These are phyloP conservation scores for Novymonas esmeraldas DNA, from an alignment of 208 protist genomes.

Conservation along the genomic window DNA sequence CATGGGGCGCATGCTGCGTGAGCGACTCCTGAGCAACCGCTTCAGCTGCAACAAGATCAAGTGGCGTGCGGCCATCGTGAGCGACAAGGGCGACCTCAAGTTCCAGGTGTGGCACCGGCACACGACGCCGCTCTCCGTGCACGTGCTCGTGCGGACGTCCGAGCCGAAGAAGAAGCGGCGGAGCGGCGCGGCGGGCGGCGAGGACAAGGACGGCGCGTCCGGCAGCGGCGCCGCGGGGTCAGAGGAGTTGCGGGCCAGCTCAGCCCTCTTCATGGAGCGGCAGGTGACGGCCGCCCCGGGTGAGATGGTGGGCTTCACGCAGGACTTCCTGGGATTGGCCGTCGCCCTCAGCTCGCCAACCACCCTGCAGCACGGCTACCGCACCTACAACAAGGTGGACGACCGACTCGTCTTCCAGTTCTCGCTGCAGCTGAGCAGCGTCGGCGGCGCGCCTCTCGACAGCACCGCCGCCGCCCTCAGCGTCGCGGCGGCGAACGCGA, in stretches of 20 bases:
- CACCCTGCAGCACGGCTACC: constrained; percentile 55
- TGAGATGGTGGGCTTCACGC: constrained; percentile 63
- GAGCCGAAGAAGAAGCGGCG: constrained; percentile 79
- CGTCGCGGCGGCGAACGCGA: not conserved
- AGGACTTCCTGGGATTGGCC: constrained; percentile 49
- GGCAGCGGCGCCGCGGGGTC: constrained; percentile 19
- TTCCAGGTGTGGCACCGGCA: constrained; percentile 79
- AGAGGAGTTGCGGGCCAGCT: constrained; percentile 32
- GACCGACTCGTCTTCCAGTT: constrained; percentile 81
- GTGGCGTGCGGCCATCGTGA: constrained; percentile 60
- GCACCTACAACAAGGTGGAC: constrained; percentile 70
- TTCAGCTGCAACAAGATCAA: constrained; percentile 83
- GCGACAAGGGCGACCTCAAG: constrained; percentile 43
- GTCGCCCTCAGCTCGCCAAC: constrained; percentile 55
- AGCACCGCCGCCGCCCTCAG: not conserved
- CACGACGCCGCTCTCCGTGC: constrained; percentile 34
- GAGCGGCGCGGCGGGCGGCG: constrained; percentile 24
- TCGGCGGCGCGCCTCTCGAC: constrained; percentile 38
- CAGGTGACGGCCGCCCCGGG: constrained; percentile 52
- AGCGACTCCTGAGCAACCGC: constrained; percentile 73
- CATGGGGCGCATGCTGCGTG: constrained; percentile 51
- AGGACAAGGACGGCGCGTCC: constrained; percentile 14
- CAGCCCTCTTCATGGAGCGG: constrained; percentile 63
- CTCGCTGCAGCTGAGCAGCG: constrained; percentile 42
- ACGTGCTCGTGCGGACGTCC: constrained; percentile 63